Conservation (phyloP, 1,139 yeast genomes). For the Nakaseomyces kungkrabaensis region DNA sequence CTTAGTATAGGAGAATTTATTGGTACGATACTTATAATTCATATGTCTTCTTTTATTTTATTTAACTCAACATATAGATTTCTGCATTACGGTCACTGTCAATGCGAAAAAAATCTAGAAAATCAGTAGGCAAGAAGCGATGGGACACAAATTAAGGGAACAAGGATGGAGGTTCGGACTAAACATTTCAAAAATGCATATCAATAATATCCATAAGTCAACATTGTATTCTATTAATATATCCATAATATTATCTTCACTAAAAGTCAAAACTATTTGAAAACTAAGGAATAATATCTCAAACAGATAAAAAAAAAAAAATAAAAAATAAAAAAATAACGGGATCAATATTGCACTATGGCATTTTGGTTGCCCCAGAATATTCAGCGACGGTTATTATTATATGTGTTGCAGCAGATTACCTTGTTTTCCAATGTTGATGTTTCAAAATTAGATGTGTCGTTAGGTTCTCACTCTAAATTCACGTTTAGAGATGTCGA, state of each 20-base stretch:
- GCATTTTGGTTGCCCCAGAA: constrained; percentile 78
- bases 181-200: no score
- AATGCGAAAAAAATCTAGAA: neutral
- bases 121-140: neutral
- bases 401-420: constrained; percentile 71
- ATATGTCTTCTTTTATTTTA: no score
- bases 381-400: constrained; percentile 68
- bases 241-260: no score
- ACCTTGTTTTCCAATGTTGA: constrained; percentile 79
- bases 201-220: no score
- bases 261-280: no score
- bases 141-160: neutral
- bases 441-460: constrained; percentile 69
- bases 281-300: no score
- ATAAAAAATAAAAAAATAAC: neutral
- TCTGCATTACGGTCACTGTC: neutral
- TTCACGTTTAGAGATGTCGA: constrained; percentile 53
- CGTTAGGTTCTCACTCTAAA: constrained; percentile 48
- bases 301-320: no score
- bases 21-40: no score
- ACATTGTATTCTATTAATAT: no score
- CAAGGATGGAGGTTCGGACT: neutral
- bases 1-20: no score
- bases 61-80: no score
- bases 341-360: constrained; percentile 29